phyloP scores from a whole-genome alignment of 176 grass and related monocot genomes.

The Tillandsia leiboldiana region DNA sequence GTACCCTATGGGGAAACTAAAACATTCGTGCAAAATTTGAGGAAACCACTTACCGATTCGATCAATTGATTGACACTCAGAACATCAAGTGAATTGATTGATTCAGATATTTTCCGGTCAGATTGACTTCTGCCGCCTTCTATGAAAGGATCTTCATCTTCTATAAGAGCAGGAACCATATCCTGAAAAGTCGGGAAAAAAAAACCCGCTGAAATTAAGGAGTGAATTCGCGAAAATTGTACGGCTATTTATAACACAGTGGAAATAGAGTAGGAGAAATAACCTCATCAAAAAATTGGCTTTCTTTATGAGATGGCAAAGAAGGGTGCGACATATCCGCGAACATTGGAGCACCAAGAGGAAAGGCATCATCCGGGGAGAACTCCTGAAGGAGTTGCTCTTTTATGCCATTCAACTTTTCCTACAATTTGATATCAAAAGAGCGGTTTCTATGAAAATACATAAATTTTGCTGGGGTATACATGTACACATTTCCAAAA shows the following conservation, averaged over 20 bases:
- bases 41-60: constrained; percentile 55
- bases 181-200: constrained; percentile 39
- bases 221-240: neutral
- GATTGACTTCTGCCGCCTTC: constrained; percentile 65
- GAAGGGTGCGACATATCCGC: constrained; percentile 64
- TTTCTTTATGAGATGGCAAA: constrained; percentile 44
- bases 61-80: constrained; percentile 87
- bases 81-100: constrained; percentile 56
- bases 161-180: constrained; percentile 49
- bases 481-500: no score
- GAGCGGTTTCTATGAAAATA: neutral
- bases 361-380: constrained; percentile 81
- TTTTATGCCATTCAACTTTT: constrained; percentile 47
- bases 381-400: constrained; percentile 77
- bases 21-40: neutral
- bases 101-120: constrained; percentile 64
- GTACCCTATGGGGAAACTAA: no score
- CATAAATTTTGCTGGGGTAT: neutral
- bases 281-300: constrained; percentile 66
- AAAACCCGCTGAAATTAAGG: neutral
- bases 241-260: neutral
- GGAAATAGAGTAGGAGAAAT: neutral
- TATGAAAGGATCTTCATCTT: constrained; percentile 55
- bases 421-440: constrained; percentile 29
- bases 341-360: constrained; percentile 60